Base-by-base conservation (phyloP, 768 basidiomycete species). In the Amanita brunnescens region DNA sequence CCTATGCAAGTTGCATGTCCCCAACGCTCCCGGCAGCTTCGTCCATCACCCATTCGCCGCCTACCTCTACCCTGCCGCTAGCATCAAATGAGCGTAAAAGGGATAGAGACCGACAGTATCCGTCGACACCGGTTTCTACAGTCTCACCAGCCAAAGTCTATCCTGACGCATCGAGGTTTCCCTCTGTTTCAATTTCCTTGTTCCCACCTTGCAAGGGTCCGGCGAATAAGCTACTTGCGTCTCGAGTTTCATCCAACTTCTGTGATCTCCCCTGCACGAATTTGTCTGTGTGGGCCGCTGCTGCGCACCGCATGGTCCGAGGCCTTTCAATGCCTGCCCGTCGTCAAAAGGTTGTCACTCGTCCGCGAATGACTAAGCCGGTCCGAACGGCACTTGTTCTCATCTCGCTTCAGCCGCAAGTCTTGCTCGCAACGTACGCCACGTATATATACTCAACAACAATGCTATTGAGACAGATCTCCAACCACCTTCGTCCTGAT, bases 71-170 rank as follows among this genome's bases (percentile, higher is more conserved):
- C 35, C 58, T 68, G 47, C 54, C 70, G 13, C 59, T 73, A 5
- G 66, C 78, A 34, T 75, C 78, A 0, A 82, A 74, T 61, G 80
- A 83, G 61, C 72, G 80, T 55, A 78, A 80, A 40, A 70, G 71
- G 54, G 75, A 73, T n/a, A 69, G 73, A 43, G 78, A 79, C 21
- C 69, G 77, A 33, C 64, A 67, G 23, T 61, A 77, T 43, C 71
- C 78, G 40, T 66, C 74, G n/a, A 65, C 71, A 8, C 66, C 76
- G 20, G 56, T 77, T 12, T 70, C 74, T 14, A 68, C 70, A 18
- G 52, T 63, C 69, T 9, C 65, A 72, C 34, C 60, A 62, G 38
- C 48, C 61, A 21, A 63, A 67, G 57, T 66, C 70, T 38, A 67
- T 74, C 40, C 55, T 69, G 59, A 58, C 67, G 37, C 65, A 68